These are phyloP conservation scores for Bocquillonia castaneifolia DNA, from an alignment of 441 rosid genomes.

Conservation along the genomic window DNA sequence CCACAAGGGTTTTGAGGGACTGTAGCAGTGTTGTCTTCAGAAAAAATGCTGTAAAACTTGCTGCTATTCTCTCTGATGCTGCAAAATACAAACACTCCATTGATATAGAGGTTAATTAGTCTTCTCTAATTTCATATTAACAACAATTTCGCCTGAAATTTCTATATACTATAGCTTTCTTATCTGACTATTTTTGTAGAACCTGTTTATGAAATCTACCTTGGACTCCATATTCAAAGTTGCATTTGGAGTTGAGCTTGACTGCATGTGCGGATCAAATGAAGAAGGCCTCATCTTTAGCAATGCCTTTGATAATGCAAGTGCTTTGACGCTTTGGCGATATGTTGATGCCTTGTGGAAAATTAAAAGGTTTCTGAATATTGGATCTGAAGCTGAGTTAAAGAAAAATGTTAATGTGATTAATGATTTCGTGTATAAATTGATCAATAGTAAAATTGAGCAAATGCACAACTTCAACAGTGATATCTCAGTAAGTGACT, in stretches of 20 bases:
- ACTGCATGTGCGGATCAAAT: slow-evolving; percentile 43
- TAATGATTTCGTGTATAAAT: slow-evolving; percentile 40
- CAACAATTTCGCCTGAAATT: neutral
- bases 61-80: slow-evolving; percentile 34
- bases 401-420: slow-evolving; percentile 37
- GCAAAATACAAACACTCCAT: slow-evolving; percentile 32
- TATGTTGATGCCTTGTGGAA: slow-evolving; percentile 45
- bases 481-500: slow-evolving; percentile 33
- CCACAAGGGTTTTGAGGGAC: slow-evolving; percentile 43
- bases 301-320: slow-evolving; percentile 49
- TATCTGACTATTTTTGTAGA: slow-evolving; percentile 24
- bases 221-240: slow-evolving; percentile 50
- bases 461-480: slow-evolving; percentile 29
- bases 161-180: neutral
- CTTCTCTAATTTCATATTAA: neutral
- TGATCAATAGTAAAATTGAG: slow-evolving; percentile 40
- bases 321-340: slow-evolving; percentile 39
- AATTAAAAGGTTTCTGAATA: slow-evolving; percentile 38
- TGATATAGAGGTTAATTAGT: slow-evolving; percentile 48
- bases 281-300: slow-evolving; percentile 39
- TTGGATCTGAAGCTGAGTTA: slow-evolving; percentile 45
- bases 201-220: slow-evolving; percentile 48
- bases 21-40: slow-evolving; percentile 41
- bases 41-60: slow-evolving; percentile 39
- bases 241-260: slow-evolving; percentile 46